Base-by-base conservation (phyloP, 805 yeast species). In the Lipomyces yamanashiensis region DNA sequence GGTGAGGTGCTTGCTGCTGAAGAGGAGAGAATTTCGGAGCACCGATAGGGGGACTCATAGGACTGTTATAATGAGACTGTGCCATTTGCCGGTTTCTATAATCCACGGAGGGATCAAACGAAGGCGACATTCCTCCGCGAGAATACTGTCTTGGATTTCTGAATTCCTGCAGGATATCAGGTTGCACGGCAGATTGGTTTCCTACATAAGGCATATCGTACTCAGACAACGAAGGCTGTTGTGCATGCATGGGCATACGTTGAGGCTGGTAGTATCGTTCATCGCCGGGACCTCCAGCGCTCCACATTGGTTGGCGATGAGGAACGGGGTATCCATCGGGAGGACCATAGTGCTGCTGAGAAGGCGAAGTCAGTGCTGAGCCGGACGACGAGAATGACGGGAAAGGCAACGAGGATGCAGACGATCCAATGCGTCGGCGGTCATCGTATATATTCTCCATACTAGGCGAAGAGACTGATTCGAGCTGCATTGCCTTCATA, bases 361-460 rank as follows among this genome's bases (percentile, higher is more conserved):
- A 21, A 9, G 61, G 58, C n/a, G 62, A 45, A 2, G 62, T 28
- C 19, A 21, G 15, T 13, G 58, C 37, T n/a, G 50, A 47, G 15
- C 45, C 10, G 1, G 54, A 58, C 41, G 66, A 53, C 21, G 61
- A 44, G 28, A 54, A 47, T 17, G 62, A 43, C 44, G 66, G 58
- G 28, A 53, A 52, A 7, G 53, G 43, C 15, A 53, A 56, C 13
- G 59, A 44, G 1, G 62, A 23, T 2, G 52, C 19, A 34, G 59
- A 40, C 10, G 62, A 54, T 33, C 53, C 40, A n/a, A 52, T 33
- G 1, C 63, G 61, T 19, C 59, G 54, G 37, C 60, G 66, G 41
- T 50, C 67, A 41, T 60, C 66, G 57, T 58, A 43, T 33, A 41
- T 71, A 19, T 71, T 74, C 33, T 70, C 71, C 49, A 60, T 45